Base-by-base conservation (phyloP, 192 early-diverging fungal species). In the Thamnidium elegans region DNA sequence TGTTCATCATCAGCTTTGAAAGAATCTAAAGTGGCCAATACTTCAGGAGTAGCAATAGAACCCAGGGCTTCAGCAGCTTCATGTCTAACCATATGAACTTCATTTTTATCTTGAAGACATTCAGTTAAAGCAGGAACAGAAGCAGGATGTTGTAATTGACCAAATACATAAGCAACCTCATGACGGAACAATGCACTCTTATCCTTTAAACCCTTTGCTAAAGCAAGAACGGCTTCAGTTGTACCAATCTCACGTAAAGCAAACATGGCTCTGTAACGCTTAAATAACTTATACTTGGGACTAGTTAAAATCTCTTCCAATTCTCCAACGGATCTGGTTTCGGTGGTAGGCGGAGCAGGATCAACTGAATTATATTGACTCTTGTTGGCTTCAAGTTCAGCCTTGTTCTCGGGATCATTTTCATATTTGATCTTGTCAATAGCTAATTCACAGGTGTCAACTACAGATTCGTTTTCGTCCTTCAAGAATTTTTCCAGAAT, bases 61-160 rank as follows among this genome's bases (percentile, higher is more conserved):
- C 96, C 96, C 63, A 99, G 73, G 9, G 96, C 96, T 82, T 99
- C 96, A 4, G 96, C 96, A 50, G 91, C 91, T 76, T 99, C 96
- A 69, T 99, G 96, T 15, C 96, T 87, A 4, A 99, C 96, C 94
- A 99, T 99, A 43, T 87, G 68, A 8, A 79, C 84, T 73, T 99
- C 96, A 26, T 81, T 69, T 9, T 73, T 67, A 77, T 93, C 91
- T 46, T 77, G 81, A n/a, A 99, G 80, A 6, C 87, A 81, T 62
- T 88, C 83, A 9, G 87, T 80, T 44, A 99, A 79, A 7, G 91
- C 83, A 31, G 95, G 94, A 0, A 99, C 91, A 21, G 86, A 85
- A 5, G 90, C 94, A 30, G 89, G 88, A 66, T 94, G 92, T 80
- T 95, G 94, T 86, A 99, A 86, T 75, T 99, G 94, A 56, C 96